Conservation (phyloP, 805 yeast species). For the Cyberlindnera saturnus region DNA sequence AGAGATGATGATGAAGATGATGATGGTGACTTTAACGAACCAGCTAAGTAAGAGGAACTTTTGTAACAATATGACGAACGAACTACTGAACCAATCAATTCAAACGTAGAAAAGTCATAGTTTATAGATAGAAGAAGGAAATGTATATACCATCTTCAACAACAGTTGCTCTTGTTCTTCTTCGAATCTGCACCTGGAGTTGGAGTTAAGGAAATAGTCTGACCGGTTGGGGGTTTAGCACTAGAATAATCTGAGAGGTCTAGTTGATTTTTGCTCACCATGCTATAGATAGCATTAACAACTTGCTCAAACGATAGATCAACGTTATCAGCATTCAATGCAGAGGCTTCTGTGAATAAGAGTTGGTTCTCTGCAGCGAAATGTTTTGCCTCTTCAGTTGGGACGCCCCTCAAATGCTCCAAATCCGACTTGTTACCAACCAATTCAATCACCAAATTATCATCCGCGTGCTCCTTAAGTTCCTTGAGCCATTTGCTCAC, state of each 20-base stretch:
- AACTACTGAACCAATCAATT: neutral
- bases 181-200: constrained; percentile 79
- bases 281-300: constrained; percentile 87
- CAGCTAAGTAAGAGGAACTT: neutral
- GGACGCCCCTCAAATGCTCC: constrained; percentile 90
- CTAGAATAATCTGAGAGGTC: constrained; percentile 72
- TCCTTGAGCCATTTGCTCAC: constrained; percentile 88
- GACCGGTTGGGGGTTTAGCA: constrained; percentile 72
- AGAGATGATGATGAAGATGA: constrained; percentile 42
- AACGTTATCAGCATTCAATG: constrained; percentile 89
- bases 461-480: constrained; percentile 86
- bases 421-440: constrained; percentile 91
- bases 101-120: no score
- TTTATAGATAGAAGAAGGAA: no score
- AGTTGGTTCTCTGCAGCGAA: constrained; percentile 90
- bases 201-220: constrained; percentile 88
- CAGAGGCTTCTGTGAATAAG: constrained; percentile 93
- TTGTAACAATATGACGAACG: neutral
- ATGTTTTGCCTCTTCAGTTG: constrained; percentile 94
- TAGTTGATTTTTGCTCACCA: constrained; percentile 89
- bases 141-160: constrained; percentile 33
- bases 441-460: constrained; percentile 89
- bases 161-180: constrained; percentile 49
- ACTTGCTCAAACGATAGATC: constrained; percentile 92
- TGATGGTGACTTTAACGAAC: constrained; percentile 45